These are phyloP conservation scores for Aspergillus ochraceoroseus DNA, from an alignment of 2,329 filamentous ascomycete species.

Conservation along the genomic window DNA sequence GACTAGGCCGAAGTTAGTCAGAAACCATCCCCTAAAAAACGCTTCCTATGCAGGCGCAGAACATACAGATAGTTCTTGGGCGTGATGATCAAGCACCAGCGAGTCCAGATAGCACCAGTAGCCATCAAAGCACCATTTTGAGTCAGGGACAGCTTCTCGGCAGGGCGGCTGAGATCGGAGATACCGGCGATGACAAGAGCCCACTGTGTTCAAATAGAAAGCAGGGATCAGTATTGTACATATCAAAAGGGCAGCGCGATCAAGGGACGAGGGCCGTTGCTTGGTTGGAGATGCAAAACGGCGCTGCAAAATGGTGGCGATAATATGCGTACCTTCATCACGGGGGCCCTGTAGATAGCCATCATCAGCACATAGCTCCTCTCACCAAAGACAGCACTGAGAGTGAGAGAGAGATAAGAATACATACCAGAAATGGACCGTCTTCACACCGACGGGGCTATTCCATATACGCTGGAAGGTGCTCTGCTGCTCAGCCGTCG, in stretches of 20 bases:
- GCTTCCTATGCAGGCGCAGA: no score
- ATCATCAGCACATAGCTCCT: slow-evolving; percentile 3
- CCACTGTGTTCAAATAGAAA: slow-evolving; percentile 57
- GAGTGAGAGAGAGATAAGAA: not conserved
- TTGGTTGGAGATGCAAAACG: no score
- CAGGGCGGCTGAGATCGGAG: slow-evolving; percentile 84
- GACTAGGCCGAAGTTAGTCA: no score
- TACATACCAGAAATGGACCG: slow-evolving; percentile 91
- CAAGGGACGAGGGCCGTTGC: not conserved
- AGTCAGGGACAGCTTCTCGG: slow-evolving; percentile 84
- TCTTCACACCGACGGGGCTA: slow-evolving; percentile 77
- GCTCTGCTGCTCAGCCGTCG: slow-evolving; percentile 44
- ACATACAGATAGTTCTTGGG: slow-evolving; percentile 83
- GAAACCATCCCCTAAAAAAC: no score
- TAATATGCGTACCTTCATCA: slow-evolving; percentile 66
- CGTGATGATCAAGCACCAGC: slow-evolving; percentile 97
- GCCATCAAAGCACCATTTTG: slow-evolving; percentile 87
- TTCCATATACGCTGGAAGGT: slow-evolving; percentile 74
- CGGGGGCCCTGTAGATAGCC: slow-evolving; percentile 64
- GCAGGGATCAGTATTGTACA: slow-evolving; percentile 1
- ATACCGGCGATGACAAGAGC: slow-evolving; percentile 85
- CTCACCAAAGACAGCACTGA: not conserved
- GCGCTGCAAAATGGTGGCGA: slow-evolving; percentile 1
- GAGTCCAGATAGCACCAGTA: slow-evolving; percentile 94
- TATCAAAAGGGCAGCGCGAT: not conserved